Evolutionary conservation across 805 yeast species (phyloP).

Genomic region (Candida insectorum): DNA sequence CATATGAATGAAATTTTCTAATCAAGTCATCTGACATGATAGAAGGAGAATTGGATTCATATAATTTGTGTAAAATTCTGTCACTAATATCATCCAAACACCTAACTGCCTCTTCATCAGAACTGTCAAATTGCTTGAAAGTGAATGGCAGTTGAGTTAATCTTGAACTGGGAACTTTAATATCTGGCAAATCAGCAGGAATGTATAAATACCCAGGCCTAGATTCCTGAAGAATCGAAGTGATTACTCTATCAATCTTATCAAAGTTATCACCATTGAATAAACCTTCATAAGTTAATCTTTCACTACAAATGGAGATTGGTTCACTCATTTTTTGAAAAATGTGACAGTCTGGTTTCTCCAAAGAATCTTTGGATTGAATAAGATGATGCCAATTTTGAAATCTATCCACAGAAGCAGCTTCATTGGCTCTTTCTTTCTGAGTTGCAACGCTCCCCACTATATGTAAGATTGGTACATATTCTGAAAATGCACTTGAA

Average conservation of each 20-base stretch:
- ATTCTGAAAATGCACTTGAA: slow-evolving; percentile 80
- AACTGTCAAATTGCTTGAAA: slow-evolving; percentile 5
- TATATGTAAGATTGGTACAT: slow-evolving; percentile 74
- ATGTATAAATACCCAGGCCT: slow-evolving; percentile 82
- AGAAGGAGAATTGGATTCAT: slow-evolving; percentile 55
- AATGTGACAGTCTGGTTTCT: slow-evolving; percentile 60
- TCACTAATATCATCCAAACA: slow-evolving; percentile 20
- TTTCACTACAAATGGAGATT: slow-evolving; percentile 46
- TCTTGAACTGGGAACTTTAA: slow-evolving; percentile 19
- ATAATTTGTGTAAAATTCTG: slow-evolving; percentile 47
- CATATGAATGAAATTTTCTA: slow-evolving; percentile 53
- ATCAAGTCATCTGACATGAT: slow-evolving; percentile 70
- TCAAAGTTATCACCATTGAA: slow-evolving; percentile 38
- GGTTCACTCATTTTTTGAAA: slow-evolving; percentile 63
- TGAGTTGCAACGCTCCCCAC: slow-evolving; percentile 52
- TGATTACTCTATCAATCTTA: slow-evolving; percentile 68
- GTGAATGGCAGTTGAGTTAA: slow-evolving; percentile 15
- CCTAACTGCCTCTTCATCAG: slow-evolving; percentile 6
- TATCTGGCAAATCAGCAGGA: slow-evolving; percentile 66
- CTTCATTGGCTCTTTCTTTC: slow-evolving; percentile 16
- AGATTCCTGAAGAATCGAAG: slow-evolving; percentile 49
- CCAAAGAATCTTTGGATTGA: slow-evolving; percentile 45
- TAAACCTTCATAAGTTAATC: slow-evolving; percentile 26
- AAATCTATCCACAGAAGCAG: slow-evolving; percentile 8
- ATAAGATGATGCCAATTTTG: slow-evolving; percentile 56